These are phyloP conservation scores for Dacryopinax spathularia DNA, from an alignment of 768 basidiomycete genomes.

Conservation along the genomic window DNA sequence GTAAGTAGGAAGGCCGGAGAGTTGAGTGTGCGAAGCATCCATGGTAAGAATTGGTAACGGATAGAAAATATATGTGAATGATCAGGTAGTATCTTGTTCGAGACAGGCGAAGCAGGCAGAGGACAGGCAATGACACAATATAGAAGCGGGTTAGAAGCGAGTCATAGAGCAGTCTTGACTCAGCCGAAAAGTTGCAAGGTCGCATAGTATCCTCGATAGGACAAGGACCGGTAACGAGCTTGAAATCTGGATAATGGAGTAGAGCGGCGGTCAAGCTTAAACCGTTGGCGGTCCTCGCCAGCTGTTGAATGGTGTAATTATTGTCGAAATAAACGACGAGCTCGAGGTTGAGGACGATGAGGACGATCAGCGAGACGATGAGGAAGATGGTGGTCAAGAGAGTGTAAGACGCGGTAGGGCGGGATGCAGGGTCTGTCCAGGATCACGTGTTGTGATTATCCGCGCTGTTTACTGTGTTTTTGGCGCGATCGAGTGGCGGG, in stretches of 20 bases:
- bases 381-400: constrained; percentile 1
- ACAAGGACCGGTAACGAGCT: no score
- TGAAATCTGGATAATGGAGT: neutral
- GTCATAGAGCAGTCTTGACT: no score
- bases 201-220: no score
- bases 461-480: neutral
- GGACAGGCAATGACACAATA: no score
- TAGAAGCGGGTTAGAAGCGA: no score
- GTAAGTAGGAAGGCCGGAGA: no score
- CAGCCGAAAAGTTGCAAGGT: no score
- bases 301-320: neutral
- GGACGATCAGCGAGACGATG: neutral
- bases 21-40: no score
- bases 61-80: neutral
- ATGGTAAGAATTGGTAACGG: neutral
- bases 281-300: neutral
- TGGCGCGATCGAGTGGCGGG: neutral
- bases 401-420: neutral
- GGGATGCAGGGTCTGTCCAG: neutral
- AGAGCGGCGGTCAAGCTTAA: neutral
- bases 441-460: constrained; percentile 1
- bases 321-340: neutral
- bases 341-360: neutral
- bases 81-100: neutral
- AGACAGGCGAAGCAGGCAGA: neutral